phyloP scores from a whole-genome alignment of 1,284 basidiomycete species.

The Amylostereum areolatum region DNA sequence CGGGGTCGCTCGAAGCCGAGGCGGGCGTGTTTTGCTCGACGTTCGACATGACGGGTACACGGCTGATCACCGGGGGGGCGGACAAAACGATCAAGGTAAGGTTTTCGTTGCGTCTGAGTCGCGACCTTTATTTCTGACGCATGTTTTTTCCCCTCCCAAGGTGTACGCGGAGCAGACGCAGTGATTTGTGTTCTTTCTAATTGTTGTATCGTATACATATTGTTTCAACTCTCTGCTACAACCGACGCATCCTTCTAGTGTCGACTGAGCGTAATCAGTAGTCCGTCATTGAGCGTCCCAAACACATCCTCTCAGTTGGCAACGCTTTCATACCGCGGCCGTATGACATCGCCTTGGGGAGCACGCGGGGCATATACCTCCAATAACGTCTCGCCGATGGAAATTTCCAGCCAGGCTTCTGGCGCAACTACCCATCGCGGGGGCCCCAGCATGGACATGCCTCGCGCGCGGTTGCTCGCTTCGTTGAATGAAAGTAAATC shows the following conservation, averaged over 20 bases:
- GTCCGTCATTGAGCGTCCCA: too few relatives aligned
- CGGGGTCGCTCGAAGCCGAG: slow-evolving; percentile 95
- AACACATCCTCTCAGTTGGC: too few relatives aligned
- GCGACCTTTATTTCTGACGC: background rate
- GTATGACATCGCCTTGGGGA: too few relatives aligned
- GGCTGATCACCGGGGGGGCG: slow-evolving; percentile 93
- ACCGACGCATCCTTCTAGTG: background rate
- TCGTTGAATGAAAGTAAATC: too few relatives aligned
- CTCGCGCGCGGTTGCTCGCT: too few relatives aligned
- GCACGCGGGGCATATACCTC: too few relatives aligned
- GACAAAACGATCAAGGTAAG: slow-evolving; percentile 96
- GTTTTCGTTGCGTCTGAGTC: background rate
- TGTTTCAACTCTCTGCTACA: background rate
- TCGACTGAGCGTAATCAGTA: too few relatives aligned
- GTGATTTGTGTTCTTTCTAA: slow-evolving; percentile 11
- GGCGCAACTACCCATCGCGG: too few relatives aligned
- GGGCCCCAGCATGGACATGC: too few relatives aligned
- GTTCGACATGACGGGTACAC: slow-evolving; percentile 92
- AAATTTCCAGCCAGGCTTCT: too few relatives aligned
- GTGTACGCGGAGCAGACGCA: slow-evolving; percentile 43
- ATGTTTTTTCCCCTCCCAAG: slow-evolving; percentile 18
- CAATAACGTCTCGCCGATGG: too few relatives aligned
- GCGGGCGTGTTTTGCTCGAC: slow-evolving; percentile 94
- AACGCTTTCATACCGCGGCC: too few relatives aligned
- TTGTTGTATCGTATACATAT: background rate